Conservation (phyloP, 495 filamentous ascomycete genomes). For the Tuber melanosporum region DNA sequence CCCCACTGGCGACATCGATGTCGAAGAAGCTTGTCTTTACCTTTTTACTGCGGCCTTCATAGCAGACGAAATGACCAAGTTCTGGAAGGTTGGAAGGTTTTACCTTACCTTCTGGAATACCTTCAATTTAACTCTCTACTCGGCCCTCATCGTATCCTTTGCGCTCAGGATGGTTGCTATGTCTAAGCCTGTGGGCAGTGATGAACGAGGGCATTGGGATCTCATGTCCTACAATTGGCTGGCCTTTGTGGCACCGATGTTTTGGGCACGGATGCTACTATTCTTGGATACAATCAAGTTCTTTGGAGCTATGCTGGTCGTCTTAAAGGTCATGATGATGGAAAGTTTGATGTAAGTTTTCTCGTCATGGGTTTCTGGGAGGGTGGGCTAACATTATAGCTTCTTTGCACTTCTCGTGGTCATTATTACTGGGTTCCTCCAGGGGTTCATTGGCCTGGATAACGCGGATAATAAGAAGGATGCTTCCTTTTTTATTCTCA, state of each 20-base stretch:
- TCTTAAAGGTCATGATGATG: slow-evolving; percentile 98
- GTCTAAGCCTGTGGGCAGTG: slow-evolving; percentile 50
- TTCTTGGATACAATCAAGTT: slow-evolving; percentile 92
- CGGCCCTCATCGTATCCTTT: slow-evolving; percentile 67
- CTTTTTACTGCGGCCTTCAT: slow-evolving; percentile 89
- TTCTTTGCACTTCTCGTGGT: slow-evolving; percentile 92
- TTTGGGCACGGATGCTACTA: slow-evolving; percentile 87
- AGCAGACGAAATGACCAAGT: slow-evolving; percentile 74
- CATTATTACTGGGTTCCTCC: slow-evolving; percentile 82
- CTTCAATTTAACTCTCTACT: slow-evolving; percentile 80
- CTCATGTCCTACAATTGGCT: slow-evolving; percentile 82
- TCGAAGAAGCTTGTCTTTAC: slow-evolving; percentile 79
- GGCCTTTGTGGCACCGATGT: slow-evolving; percentile 89
- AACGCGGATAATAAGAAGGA: slow-evolving; percentile 62
- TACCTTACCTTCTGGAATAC: slow-evolving; percentile 94
- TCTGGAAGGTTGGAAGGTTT: slow-evolving; percentile 84
- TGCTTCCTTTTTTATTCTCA: slow-evolving; percentile 65
- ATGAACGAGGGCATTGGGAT: slow-evolving; percentile 62
- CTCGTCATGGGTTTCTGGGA: not conserved
- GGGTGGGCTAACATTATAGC: slow-evolving; percentile 11
- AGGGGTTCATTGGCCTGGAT: slow-evolving; percentile 92
- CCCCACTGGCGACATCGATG: slow-evolving; percentile 66
- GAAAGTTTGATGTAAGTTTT: slow-evolving; percentile 67
- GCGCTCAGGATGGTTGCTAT: slow-evolving; percentile 70
- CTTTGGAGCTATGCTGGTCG: slow-evolving; percentile 95